Evolutionary conservation across 345 rosid genomes (phyloP), one percentile per base, ranked within the genome.

Genomic region (Lepidium africanum): DNA sequence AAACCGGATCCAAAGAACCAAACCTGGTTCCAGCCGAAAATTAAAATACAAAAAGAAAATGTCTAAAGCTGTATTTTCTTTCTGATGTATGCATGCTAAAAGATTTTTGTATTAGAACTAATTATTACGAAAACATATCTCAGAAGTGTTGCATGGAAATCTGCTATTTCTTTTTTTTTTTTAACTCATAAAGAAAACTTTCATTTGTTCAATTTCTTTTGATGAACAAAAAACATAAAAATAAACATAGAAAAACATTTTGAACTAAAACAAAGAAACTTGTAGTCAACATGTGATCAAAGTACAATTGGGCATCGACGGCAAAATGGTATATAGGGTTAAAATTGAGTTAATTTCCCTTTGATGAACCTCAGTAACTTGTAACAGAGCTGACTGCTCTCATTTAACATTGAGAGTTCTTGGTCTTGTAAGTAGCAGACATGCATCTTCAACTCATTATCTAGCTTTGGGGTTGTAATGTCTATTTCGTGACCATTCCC

Each of bases 371-470:
- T 89, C 77, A 91, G 79, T 64, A 91, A 74, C 82, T 81, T 83
- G 54, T 85, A 76, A 78, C 87, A 85, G 25, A 85, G 70, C 40
- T 79, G 78, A 61, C 67, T 64, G 79, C 90, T 78, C 74, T 85
- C 92, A 17, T 85, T 83, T 59, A 95, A 78, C 78, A 84, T 76
- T 23, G 85, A 67, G 15, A 95, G 51, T 52, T 96, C 97, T 71
- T 87, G 93, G 71, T 81, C 87, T 81, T 95, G 93, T 81, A 95
- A 81, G 77, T 61, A 83, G 81, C 79, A 60, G 37, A 82, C 69
- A 17, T 90, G 86, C 55, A 77, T 67, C 85, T 76, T 67, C 77
- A 87, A 59, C 83, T 94, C 96, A 70, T 69, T 78, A 77, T 94
- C 95, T 57, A 94, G 79, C 81, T 83, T 90, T 59, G 86, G 71